Conservation (phyloP, 768 basidiomycete species). For the Nevesoporus exiguus region DNA sequence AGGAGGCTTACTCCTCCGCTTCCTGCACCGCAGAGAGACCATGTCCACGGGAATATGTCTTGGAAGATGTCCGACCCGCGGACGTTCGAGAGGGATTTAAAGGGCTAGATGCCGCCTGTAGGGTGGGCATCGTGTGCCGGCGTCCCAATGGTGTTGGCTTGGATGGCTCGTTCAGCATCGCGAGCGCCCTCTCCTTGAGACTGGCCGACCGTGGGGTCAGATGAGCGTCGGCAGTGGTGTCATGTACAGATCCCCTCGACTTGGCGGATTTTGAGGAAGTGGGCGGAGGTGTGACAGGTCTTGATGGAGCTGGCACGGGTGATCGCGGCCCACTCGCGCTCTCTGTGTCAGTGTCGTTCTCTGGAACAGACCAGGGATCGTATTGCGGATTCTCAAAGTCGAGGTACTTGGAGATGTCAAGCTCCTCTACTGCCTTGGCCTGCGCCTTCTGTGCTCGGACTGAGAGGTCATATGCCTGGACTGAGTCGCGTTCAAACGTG, state of each 20-base stretch:
- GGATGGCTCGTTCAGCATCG: conserved; percentile 1
- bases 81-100: neutral
- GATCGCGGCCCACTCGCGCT: neutral
- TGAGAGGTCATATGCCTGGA: neutral
- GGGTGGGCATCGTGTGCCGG: conserved; percentile 16
- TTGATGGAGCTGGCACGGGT: neutral
- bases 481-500: conserved; percentile 6
- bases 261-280: neutral
- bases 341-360: no score
- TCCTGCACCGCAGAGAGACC: conserved; percentile 7
- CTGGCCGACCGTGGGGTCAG: neutral
- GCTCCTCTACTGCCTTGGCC: neutral
- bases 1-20: conserved; percentile 1
- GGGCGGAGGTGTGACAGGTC: neutral
- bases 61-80: neutral
- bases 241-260: neutral
- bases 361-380: neutral
- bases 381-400: neutral
- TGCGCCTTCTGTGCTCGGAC: conserved; percentile 1
- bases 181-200: conserved; percentile 1
- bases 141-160: conserved; percentile 10
- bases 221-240: neutral
- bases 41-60: neutral
- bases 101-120: neutral
- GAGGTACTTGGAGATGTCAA: conserved; percentile 6